A percentile compares a stretch with the other conserved stretches of the same genome.
These are phyloP conservation scores for Macadamia tetraphylla DNA, from an alignment of 164 flowering plant species.

Conservation along the genomic window DNA sequence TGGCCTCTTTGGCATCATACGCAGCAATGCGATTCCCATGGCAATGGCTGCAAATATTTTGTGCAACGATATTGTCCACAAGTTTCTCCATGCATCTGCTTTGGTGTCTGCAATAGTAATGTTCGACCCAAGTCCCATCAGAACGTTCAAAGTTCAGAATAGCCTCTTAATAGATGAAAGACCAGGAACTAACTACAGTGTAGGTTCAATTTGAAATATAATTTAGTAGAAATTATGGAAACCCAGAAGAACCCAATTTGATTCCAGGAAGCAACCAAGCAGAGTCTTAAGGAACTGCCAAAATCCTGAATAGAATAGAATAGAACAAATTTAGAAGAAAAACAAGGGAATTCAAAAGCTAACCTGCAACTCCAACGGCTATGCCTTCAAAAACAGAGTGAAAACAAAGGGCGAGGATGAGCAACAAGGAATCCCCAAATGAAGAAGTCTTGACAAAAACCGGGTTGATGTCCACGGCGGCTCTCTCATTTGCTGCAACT, in stretches of 20 bases:
- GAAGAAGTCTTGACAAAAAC: constrained; percentile 39
- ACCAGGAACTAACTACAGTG: no score
- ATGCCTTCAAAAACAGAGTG: constrained; percentile 89
- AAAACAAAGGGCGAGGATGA: constrained; percentile 69
- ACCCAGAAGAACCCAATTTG: no score
- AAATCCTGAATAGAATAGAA: no score
- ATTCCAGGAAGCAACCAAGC: no score
- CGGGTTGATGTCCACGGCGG: constrained; percentile 10
- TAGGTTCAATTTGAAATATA: no score
- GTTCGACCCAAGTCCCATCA: no score
- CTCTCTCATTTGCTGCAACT: background rate
- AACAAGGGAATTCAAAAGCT: background rate
- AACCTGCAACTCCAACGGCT: constrained; percentile 80
- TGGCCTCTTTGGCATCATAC: constrained; percentile 67
- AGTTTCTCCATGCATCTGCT: constrained; percentile 77
- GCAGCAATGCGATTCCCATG: constrained; percentile 83
- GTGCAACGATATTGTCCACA: constrained; percentile 83
- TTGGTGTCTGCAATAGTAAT: constrained; percentile 32
- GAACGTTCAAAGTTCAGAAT: no score
- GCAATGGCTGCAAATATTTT: constrained; percentile 80
- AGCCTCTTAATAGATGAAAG: no score
- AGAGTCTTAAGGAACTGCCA: no score
- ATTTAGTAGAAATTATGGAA: no score
- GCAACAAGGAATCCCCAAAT: constrained; percentile 62
- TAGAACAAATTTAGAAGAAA: background rate